Conservation (phyloP, 495 filamentous ascomycete genomes). For the Talaromyces wortmannii region DNA sequence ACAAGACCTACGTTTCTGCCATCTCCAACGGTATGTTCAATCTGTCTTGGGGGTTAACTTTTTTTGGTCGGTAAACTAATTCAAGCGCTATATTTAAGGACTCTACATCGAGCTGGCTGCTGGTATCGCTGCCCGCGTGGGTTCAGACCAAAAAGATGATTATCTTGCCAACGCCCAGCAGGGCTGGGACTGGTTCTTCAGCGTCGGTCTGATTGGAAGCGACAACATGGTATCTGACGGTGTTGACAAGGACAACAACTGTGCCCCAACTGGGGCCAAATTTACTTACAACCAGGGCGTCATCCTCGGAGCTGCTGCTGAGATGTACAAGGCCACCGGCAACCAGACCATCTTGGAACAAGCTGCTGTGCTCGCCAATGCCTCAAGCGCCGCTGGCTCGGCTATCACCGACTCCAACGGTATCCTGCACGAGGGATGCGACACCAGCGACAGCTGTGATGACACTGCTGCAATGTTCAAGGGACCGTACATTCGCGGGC, state of each 20-base stretch:
- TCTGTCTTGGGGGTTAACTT: background rate
- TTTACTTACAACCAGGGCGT: conserved; percentile 73
- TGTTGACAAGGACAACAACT: conserved; percentile 48
- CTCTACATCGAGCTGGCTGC: conserved; percentile 9
- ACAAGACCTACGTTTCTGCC: conserved; percentile 47
- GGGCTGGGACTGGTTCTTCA: conserved; percentile 57
- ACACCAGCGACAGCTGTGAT: background rate
- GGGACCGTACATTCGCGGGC: conserved; percentile 1
- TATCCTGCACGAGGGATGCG: conserved; percentile 1
- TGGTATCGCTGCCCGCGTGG: conserved; percentile 18
- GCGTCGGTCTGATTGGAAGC: conserved; percentile 52
- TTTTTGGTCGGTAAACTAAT: background rate
- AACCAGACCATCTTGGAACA: background rate
- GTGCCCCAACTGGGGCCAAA: conserved; percentile 33
- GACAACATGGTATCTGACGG: conserved; percentile 58
- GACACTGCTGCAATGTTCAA: conserved; percentile 1
- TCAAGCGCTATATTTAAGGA: background rate
- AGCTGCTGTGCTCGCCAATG: conserved; percentile 1
- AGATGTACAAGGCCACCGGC: conserved; percentile 27
- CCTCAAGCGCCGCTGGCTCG: background rate
- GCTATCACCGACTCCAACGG: background rate
- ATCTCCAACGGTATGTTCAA: conserved; percentile 4
- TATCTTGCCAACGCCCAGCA: conserved; percentile 43
- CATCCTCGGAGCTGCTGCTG: conserved; percentile 56
- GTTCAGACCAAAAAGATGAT: conserved; percentile 8